Conservation (phyloP, 2,329 filamentous ascomycete species). For the Penicillium sp. region DNA sequence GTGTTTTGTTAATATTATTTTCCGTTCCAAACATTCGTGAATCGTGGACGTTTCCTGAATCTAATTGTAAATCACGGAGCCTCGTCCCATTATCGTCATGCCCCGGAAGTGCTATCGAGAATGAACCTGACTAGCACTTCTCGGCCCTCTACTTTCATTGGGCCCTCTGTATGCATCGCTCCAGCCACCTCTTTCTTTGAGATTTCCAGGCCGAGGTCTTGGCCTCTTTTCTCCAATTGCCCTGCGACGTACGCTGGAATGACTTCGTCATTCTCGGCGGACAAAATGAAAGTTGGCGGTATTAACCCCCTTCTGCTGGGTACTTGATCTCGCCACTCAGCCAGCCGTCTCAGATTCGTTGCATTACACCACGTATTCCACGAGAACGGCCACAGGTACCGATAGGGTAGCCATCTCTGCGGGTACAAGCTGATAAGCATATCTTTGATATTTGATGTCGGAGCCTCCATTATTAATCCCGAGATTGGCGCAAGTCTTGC, state of each 20-base stretch:
- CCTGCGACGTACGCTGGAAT: conserved; percentile 42
- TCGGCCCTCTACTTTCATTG: conserved; percentile 46
- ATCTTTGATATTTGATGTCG: conserved; percentile 68
- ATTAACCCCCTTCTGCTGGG: background rate
- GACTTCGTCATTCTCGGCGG: conserved; percentile 48
- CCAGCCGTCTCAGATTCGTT: conserved; percentile 43
- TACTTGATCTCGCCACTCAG: conserved; percentile 21
- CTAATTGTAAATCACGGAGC: background rate
- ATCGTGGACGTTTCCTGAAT: background rate
- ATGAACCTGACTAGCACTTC: conserved; percentile 39
- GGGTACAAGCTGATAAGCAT: conserved; percentile 76
- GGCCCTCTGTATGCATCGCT: conserved; percentile 54
- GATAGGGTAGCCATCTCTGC: conserved; percentile 77
- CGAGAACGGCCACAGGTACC: conserved; percentile 72
- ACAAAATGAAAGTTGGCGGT: conserved; percentile 42
- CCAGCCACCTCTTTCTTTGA: conserved; percentile 43
- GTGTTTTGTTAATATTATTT: conserved; percentile 18
- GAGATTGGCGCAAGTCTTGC: conserved; percentile 28
- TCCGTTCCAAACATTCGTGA: conserved; percentile 1
- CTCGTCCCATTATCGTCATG: background rate
- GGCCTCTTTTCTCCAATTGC: conserved; percentile 38
- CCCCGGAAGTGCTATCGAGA: background rate
- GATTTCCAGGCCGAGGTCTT: conserved; percentile 36
- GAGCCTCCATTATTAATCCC: conserved; percentile 71
- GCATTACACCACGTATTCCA: conserved; percentile 60